These are phyloP conservation scores for Styphnolobium japonicum DNA, from an alignment of 306 rosid species.

Conservation along the genomic window DNA sequence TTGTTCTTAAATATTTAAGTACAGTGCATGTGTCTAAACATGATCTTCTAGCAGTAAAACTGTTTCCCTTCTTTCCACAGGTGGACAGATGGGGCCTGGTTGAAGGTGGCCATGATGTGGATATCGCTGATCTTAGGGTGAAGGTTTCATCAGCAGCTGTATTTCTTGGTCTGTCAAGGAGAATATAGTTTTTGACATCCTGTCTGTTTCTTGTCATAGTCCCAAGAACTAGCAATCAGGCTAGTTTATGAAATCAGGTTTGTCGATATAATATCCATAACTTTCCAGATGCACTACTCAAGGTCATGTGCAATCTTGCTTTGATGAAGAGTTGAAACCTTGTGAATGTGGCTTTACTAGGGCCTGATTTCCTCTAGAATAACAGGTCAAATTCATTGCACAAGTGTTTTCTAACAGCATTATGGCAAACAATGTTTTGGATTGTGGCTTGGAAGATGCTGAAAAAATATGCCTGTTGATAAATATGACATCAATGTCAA, in stretches of 20 bases:
- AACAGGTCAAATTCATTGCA: neutral
- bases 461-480: neutral
- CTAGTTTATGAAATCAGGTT: neutral
- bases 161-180: slow-evolving; percentile 78
- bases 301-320: slow-evolving; percentile 2
- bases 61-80: slow-evolving; percentile 44
- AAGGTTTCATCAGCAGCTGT: slow-evolving; percentile 79
- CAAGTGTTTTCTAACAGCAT: neutral
- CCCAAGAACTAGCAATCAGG: slow-evolving; percentile 20
- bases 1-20: neutral
- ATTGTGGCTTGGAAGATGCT: neutral
- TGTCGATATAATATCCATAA: slow-evolving; percentile 29
- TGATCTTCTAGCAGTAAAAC: neutral
- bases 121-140: slow-evolving; percentile 76
- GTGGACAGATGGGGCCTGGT: slow-evolving; percentile 93
- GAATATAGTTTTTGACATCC: slow-evolving; percentile 25
- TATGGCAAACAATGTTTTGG: neutral
- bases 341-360: neutral
- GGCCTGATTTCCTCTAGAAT: slow-evolving; percentile 7
- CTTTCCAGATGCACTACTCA: slow-evolving; percentile 13
- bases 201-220: neutral
- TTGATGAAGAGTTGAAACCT: slow-evolving; percentile 23
- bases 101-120: slow-evolving; percentile 99
- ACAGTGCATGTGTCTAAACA: neutral
- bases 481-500: neutral